Conservation (phyloP, 2,329 filamentous ascomycete genomes). For the Penicillium sp. region DNA sequence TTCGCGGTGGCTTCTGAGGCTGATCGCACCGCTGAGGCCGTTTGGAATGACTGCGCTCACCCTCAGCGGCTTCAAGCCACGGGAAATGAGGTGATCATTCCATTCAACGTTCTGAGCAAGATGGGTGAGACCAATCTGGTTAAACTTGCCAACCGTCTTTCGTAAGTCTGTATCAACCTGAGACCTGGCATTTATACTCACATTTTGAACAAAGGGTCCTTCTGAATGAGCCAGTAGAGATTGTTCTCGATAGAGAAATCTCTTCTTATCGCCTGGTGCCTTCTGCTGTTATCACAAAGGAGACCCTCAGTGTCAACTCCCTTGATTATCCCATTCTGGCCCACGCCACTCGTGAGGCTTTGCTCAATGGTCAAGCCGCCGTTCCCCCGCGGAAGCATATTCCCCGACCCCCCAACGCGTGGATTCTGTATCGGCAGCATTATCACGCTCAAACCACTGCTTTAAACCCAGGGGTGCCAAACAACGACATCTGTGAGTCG, state of each 20-base stretch:
- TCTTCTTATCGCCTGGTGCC: not conserved
- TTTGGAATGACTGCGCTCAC: not conserved
- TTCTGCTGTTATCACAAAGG: not conserved
- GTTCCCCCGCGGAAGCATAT: constrained; percentile 16
- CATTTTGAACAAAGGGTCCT: not conserved
- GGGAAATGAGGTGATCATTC: constrained; percentile 1
- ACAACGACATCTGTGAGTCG: constrained; percentile 48
- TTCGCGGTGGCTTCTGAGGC: not conserved
- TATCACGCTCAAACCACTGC: constrained; percentile 40
- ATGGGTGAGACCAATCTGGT: not conserved
- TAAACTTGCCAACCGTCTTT: not conserved
- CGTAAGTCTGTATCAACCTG: not conserved
- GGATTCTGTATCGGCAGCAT: constrained; percentile 48
- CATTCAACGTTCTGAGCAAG: not conserved
- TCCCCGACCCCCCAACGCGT: constrained; percentile 48
- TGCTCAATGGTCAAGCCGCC: not conserved
- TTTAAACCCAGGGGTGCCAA: constrained; percentile 42
- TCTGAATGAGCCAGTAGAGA: not conserved
- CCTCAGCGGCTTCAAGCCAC: not conserved
- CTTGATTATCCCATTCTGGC: not conserved
- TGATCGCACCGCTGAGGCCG: not conserved
- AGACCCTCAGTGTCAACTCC: not conserved
- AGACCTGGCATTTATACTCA: not conserved
- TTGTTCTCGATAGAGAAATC: not conserved
- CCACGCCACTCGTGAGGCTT: not conserved